Evolutionary conservation across 306 rosid species (phyloP), one percentile per base, ranked within the genome.

Genomic region (Ochetophila trinervis): DNA sequence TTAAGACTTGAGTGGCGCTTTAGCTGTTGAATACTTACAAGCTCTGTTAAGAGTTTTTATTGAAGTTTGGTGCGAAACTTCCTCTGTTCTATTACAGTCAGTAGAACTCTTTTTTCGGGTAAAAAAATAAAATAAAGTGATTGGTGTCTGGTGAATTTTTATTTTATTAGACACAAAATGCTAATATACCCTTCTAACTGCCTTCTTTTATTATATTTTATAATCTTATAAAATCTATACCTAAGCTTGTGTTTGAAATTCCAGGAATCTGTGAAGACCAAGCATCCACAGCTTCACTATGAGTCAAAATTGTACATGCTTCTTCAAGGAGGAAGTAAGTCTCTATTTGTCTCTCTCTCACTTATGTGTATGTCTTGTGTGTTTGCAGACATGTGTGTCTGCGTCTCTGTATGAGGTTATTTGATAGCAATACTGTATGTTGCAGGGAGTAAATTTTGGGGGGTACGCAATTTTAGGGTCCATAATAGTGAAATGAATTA

Each of bases 291-390:
- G 84, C 99, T 94, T 74, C 97, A 90, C 78, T 94, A 94, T 86
- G 99, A 94, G 79, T 94, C 99, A 65, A 94, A 94, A 76, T 74
- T 94, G 85, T 94, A 94, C 63, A 83, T 90, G 97, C 88, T 94
- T 86, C 95, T 94, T 80, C 99, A 94, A 86, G 99, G 99, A 88
- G 99, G 99, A 83, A 94, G 98, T 93, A 81, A 78, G 88, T 73
- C 14, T 66, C 67, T 40, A 55, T 51, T 44, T 62, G 53, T 64
- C 42, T 74, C 57, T 66, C 66, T 36, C 17, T 48, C 12, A 21
- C 7, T 17, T 32, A 35, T 9, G 47, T 68, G 36, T 56, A 17
- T n/a, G 24, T 60, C 27, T n/a, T n/a, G 22, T 14, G 14, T 40
- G 45, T 40, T 10, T 10, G 45, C 45, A 40, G 45, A 40, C 45